Percentiles rank a stretch among this genome's conserved stretches.
phyloP scores from a whole-genome alignment of 805 yeast species.

The Candida odintsovae region DNA sequence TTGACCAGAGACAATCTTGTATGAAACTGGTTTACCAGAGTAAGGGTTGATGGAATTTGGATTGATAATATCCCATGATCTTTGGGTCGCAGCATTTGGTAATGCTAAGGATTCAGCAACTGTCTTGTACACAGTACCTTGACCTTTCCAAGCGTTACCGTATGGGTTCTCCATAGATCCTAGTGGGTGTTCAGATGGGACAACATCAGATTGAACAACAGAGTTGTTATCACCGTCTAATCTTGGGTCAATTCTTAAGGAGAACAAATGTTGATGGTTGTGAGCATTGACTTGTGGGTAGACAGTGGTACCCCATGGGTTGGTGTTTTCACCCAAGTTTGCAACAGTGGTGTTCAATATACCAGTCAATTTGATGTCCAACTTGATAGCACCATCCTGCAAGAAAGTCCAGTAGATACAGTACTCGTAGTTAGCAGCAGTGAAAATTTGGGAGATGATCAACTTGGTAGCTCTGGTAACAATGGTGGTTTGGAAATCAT shows the following conservation, averaged over 20 bases:
- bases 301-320: conserved; percentile 77
- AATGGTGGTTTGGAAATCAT: conserved; percentile 66
- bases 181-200: conserved; percentile 48
- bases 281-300: conserved; percentile 80
- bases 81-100: conserved; percentile 53
- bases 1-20: conserved; percentile 71
- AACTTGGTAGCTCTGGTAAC: conserved; percentile 72
- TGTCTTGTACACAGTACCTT: conserved; percentile 62
- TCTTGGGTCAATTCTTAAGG: conserved; percentile 74
- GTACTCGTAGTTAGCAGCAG: conserved; percentile 85
- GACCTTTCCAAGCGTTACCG: conserved; percentile 70
- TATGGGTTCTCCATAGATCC: conserved; percentile 69
- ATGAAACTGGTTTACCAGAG: conserved; percentile 71
- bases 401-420: conserved; percentile 78
- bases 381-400: conserved; percentile 79
- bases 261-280: conserved; percentile 81
- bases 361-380: conserved; percentile 78
- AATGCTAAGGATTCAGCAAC: conserved; percentile 61
- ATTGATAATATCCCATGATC: conserved; percentile 76
- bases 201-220: conserved; percentile 62
- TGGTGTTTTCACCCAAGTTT: conserved; percentile 57
- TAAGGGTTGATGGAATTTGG: conserved; percentile 60
- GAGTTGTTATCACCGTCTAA: conserved; percentile 78
- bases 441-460: conserved; percentile 73
- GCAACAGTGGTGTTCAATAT: conserved; percentile 69